These are phyloP conservation scores for Stylonectria norvegica DNA, from an alignment of 2,329 filamentous ascomycete genomes.

Conservation along the genomic window DNA sequence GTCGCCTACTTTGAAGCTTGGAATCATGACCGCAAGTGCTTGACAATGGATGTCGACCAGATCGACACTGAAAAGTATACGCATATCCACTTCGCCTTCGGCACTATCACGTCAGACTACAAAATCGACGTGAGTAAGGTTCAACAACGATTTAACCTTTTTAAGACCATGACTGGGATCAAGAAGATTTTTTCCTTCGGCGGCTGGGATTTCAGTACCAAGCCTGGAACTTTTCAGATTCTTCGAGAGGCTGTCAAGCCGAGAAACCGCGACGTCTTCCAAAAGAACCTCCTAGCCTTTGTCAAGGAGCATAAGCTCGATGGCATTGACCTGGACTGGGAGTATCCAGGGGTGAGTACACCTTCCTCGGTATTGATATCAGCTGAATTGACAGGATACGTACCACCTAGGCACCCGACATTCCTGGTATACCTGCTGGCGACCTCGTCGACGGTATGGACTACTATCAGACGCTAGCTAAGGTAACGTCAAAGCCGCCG, in stretches of 20 bases:
- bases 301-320: constrained; percentile 35
- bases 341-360: too few species aligned
- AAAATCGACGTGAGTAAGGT: background rate
- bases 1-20: constrained; percentile 11
- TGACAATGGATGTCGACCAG: background rate
- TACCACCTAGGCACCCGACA: constrained; percentile 20
- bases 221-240: constrained; percentile 10
- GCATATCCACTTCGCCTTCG: background rate
- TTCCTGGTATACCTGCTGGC: constrained; percentile 30
- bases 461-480: constrained; percentile 17
- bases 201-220: constrained; percentile 18
- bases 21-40: background rate
- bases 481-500: constrained; percentile 4
- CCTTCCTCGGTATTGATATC: too few species aligned
- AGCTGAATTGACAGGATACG: too few species aligned
- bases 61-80: background rate
- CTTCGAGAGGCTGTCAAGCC: constrained; percentile 18
- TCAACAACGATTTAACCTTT: background rate
- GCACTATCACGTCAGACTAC: background rate
- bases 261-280: constrained; percentile 32
- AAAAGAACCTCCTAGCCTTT: constrained; percentile 35
- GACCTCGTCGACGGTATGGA: constrained; percentile 4
- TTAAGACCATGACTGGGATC: background rate
- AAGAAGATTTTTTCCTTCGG: background rate
- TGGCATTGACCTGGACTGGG: constrained; percentile 43